These are phyloP conservation scores for Cyclotella choctawhatcheeana DNA, from an alignment of 108 stramenopile species.

Conservation along the genomic window DNA sequence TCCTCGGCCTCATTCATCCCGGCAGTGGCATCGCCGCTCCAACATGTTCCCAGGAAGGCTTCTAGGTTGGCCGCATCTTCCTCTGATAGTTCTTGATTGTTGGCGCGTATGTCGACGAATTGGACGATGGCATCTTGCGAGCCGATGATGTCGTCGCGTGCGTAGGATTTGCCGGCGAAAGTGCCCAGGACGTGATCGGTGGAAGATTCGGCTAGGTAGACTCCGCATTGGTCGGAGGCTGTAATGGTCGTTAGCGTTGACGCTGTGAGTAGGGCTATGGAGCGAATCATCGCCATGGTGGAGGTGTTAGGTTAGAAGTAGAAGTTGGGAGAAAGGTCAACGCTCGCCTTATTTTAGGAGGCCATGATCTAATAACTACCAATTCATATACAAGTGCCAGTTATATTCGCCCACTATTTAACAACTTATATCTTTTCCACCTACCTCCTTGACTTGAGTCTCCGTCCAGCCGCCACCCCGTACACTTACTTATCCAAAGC, in stretches of 20 bases:
- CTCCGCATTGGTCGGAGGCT: slow-evolving; percentile 33
- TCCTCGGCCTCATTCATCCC: slow-evolving; percentile 43
- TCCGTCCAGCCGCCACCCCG: too few species aligned
- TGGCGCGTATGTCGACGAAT: slow-evolving; percentile 35
- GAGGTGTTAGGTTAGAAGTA: background rate
- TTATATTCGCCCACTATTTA: too few species aligned
- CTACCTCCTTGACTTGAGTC: too few species aligned
- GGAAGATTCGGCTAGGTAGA: slow-evolving; percentile 52
- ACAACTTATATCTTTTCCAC: too few species aligned
- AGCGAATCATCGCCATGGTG: slow-evolving; percentile 2
- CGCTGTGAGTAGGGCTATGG: slow-evolving; percentile 15
- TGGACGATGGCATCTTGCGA: slow-evolving; percentile 44
- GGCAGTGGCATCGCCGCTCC: slow-evolving; percentile 48
- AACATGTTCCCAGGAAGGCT: slow-evolving; percentile 35
- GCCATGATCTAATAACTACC: too few species aligned
- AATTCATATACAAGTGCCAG: too few species aligned
- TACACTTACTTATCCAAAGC: too few species aligned
- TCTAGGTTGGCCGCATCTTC: slow-evolving; percentile 21
- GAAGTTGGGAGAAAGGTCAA: background rate
- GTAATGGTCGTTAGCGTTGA: background rate
- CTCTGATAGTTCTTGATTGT: slow-evolving; percentile 18
- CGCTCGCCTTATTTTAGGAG: too few species aligned
- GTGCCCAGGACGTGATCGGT: slow-evolving; percentile 43
- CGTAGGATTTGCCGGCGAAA: slow-evolving; percentile 41
- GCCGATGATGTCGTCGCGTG: slow-evolving; percentile 42